Evolutionary conservation across 2,329 filamentous ascomycete genomes (phyloP).

Genomic region (Penicillium nordicum): DNA sequence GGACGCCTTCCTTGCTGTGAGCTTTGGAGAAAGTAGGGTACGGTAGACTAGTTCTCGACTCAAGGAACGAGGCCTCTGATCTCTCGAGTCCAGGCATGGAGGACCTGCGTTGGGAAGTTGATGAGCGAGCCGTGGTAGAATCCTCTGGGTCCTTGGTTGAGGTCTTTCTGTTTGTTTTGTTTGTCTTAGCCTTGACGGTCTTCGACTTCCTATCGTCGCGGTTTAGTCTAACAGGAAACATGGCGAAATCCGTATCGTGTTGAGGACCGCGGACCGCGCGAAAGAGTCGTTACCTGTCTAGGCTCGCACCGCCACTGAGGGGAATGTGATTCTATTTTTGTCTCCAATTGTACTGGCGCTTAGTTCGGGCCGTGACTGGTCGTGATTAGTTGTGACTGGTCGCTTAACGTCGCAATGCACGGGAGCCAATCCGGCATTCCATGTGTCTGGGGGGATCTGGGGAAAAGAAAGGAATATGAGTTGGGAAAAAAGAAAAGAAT

Average conservation of each 20-base stretch:
- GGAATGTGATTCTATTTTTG: slow-evolving; percentile 19
- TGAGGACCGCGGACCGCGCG: not conserved
- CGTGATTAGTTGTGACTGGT: slow-evolving; percentile 15
- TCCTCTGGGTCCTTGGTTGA: slow-evolving; percentile 37
- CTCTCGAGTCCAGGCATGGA: slow-evolving; percentile 54
- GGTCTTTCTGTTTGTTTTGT: slow-evolving; percentile 1
- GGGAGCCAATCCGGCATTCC: slow-evolving; percentile 1
- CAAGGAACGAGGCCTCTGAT: slow-evolving; percentile 39
- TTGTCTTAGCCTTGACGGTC: not conserved
- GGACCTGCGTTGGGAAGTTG: slow-evolving; percentile 35
- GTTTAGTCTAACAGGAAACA: slow-evolving; percentile 40
- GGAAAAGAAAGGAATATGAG: not conserved
- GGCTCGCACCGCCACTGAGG: slow-evolving; percentile 5
- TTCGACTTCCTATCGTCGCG: slow-evolving; percentile 29
- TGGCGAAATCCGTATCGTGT: slow-evolving; percentile 20
- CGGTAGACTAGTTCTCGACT: slow-evolving; percentile 55
- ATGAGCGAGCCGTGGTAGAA: slow-evolving; percentile 14
- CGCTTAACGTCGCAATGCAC: slow-evolving; percentile 15
- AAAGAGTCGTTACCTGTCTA: slow-evolving; percentile 8
- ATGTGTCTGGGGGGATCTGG: not conserved
- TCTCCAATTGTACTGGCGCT: slow-evolving; percentile 30
- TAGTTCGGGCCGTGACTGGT: slow-evolving; percentile 24
- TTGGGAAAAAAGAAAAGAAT: slow-evolving; percentile 5
- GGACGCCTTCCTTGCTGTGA: slow-evolving; percentile 82
- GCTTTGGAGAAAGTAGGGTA: slow-evolving; percentile 87